Base-by-base conservation (phyloP, 441 rosid genomes). In the Brassica hybrid region DNA sequence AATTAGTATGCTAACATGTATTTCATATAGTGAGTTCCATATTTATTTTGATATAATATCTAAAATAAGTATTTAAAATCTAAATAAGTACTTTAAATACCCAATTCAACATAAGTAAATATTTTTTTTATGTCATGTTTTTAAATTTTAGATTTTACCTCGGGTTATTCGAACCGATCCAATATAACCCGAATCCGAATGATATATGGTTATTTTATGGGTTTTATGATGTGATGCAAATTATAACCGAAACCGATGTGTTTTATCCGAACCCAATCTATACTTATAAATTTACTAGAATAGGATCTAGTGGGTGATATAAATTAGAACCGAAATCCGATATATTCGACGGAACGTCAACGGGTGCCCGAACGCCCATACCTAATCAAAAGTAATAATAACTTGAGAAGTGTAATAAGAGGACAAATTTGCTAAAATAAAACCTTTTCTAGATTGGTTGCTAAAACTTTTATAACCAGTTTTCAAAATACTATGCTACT, bases 341-440 rank as follows among this genome's bases (percentile, higher is more conserved):
- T 2, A 7, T 34, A 34, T 6, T 41, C 41, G 41, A 36, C 45
- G 1, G 45, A 41, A 41, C 45, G 13, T 10, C 38, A 34, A 34
- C 38, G 7, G 38, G 3, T 38, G 2, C 3, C 13, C 45, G 12
- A 38, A 38, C 45, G 12, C 12, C 45, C 45, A 41, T 2, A 11
- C 45, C 45, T 41, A 41, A 11, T 41, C 41, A 36, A 36, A 27
- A 27, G 6, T 4, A 27, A 4, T 27, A 27, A 27, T 27, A 27
- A 27, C 32, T 27, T 56, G 58, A 14, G 6, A 43, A 48, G 14
- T 58, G 67, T 74, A 8, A 41, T 25, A 66, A 59, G 13, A 75
- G 9, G 23, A 67, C 60, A 13, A 65, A 0, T 4, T 52, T 73
- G 10, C 76, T 27, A 19, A 3, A 19, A 21, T 7, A 6, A 38